Conservation (phyloP, 768 basidiomycete species). For the Lactifluus pinguis region DNA sequence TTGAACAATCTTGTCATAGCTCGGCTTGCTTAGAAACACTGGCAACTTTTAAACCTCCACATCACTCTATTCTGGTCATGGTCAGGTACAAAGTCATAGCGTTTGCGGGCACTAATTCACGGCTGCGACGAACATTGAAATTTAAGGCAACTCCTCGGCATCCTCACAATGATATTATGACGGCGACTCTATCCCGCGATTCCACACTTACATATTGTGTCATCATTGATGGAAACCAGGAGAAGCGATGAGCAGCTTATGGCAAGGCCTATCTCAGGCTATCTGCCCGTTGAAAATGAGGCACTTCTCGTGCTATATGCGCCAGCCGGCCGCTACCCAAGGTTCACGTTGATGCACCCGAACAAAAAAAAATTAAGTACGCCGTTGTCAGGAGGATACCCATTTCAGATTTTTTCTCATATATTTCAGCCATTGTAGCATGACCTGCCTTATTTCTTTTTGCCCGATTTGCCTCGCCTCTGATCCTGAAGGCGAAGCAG, state of each 20-base stretch:
- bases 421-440: background rate
- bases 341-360: background rate
- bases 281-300: too few relatives aligned
- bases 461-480: background rate
- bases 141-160: background rate
- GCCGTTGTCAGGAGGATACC: slow-evolving; percentile 1
- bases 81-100: background rate
- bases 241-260: background rate
- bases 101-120: background rate
- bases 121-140: background rate
- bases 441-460: background rate
- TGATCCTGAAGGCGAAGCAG: background rate
- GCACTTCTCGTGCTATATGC: too few relatives aligned
- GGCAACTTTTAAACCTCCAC: too few relatives aligned
- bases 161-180: background rate
- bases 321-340: too few relatives aligned
- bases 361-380: background rate
- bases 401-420: background rate
- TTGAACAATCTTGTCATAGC: too few relatives aligned
- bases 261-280: too few relatives aligned
- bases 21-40: too few relatives aligned
- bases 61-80: too few relatives aligned
- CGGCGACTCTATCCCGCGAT: background rate
- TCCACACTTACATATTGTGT: background rate
- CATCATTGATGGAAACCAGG: background rate